Percentiles rank a stretch among this genome's conserved stretches.
Conservation (phyloP, 306 rosid species). For the Glycyrrhiza uralensis region DNA sequence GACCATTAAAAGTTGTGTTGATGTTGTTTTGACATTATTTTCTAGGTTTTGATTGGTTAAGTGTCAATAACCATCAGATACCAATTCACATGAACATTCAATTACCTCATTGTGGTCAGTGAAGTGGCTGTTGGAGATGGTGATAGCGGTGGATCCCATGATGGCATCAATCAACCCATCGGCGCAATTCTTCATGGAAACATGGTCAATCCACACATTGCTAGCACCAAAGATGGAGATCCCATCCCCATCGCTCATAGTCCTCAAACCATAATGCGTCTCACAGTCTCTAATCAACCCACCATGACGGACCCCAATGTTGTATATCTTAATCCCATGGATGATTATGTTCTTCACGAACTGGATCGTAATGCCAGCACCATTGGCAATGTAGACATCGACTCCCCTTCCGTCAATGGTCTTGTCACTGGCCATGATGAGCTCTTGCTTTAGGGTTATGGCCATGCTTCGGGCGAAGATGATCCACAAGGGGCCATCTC, state of each 20-base stretch:
- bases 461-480: constrained; percentile 53
- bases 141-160: constrained; percentile 77
- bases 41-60: too few species aligned
- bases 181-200: constrained; percentile 52
- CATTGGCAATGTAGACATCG: constrained; percentile 42
- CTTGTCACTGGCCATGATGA: constrained; percentile 52
- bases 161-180: constrained; percentile 78
- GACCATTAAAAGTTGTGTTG: neutral
- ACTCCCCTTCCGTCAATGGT: constrained; percentile 80
- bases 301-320: constrained; percentile 37
- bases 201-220: constrained; percentile 78
- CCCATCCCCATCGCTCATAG: constrained; percentile 73
- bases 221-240: constrained; percentile 73
- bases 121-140: constrained; percentile 80
- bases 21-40: too few species aligned
- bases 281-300: constrained; percentile 54
- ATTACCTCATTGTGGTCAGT: constrained; percentile 66
- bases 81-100: too few species aligned
- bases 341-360: constrained; percentile 60
- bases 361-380: constrained; percentile 73
- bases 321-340: constrained; percentile 48
- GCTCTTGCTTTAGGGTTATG: constrained; percentile 55
- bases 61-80: too few species aligned
- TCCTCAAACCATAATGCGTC: constrained; percentile 52
- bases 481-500: constrained; percentile 63